phyloP scores from a whole-genome alignment of 2,329 filamentous ascomycete species.

The Ceratocystis cubensis region DNA sequence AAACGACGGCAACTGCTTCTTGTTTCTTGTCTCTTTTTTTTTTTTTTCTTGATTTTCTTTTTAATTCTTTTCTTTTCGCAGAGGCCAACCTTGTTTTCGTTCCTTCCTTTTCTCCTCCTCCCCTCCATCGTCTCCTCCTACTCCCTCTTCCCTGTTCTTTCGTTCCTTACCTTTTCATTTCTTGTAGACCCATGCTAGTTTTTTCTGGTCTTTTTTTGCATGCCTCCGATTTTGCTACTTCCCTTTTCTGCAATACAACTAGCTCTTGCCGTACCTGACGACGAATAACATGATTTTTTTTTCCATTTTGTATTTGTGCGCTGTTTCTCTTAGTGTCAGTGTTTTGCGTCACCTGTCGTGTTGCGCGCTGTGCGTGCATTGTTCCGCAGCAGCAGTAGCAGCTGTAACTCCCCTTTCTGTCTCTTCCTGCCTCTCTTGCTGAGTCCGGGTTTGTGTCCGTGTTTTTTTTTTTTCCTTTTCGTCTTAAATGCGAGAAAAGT shows the following conservation, averaged over 20 bases:
- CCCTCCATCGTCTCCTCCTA: background rate
- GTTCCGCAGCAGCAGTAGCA: background rate
- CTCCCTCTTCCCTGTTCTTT: background rate
- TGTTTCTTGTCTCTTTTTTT: background rate
- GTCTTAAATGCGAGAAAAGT: background rate
- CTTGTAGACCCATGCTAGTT: background rate
- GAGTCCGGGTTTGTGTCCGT: background rate
- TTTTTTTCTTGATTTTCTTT: background rate
- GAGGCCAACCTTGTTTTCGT: background rate
- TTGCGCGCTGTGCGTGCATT: background rate
- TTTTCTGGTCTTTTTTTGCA: background rate
- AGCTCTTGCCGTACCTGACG: too few relatives aligned
- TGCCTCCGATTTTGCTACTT: too few relatives aligned
- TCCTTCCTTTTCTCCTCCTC: slow-evolving; percentile 1
- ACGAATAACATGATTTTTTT: background rate
- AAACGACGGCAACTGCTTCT: slow-evolving; percentile 9
- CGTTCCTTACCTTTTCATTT: slow-evolving; percentile 5
- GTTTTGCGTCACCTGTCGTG: background rate
- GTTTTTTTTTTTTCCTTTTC: background rate
- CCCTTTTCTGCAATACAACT: too few relatives aligned
- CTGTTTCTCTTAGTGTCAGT: background rate
- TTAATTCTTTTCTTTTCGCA: background rate
- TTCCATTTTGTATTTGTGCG: background rate
- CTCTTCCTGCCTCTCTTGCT: background rate
- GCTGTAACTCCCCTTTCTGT: background rate